Evolutionary conservation across 176 grass and related monocot species (phyloP), one percentile per base, ranked within the genome.

Genomic region (Musa schizocarpa): DNA sequence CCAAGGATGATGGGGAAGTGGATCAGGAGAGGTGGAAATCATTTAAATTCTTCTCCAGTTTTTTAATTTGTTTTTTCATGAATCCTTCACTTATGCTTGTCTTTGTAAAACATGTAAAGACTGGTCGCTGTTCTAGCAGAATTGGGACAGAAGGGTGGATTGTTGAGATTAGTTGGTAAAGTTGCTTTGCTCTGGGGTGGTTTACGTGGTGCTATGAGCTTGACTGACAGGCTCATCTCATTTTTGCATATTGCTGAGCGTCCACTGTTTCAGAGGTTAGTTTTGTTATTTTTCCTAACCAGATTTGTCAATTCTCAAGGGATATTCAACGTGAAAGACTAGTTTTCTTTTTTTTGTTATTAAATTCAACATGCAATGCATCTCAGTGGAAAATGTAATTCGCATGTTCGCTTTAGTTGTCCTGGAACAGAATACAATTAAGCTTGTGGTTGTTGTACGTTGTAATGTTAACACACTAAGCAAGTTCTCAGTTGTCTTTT

Each of bases 161-260:
- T 85, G 26, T 80, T 97, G 90, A 88, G 78, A 69, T 86, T 97
- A 65, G 59, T 97, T 77, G 94, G 90, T 53, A 97, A 98, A 69
- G 53, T 98, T 73, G 94, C 90, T 87, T 70, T 98, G 81, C 87
- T 98, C 14, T 98, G 94, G 94, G 94, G 90, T 63, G 94, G 94
- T 77, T 85, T 98, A 24, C 94, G 94, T 74, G 94, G 94, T 80
- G 94, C 94, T 81, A 79, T 93, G 88, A 98, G 90, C 79, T 90
- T 98, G 78, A 98, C 86, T 16, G 83, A 87, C 76, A 87, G 86
- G 65, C 90, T 98, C 57, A 98, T 98, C 55, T 97, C 78, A 73
- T 98, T 93, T 80, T 91, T 98, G 69, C 90, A 11, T 78, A 90
- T 98, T 78, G 87, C 89, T 0, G 76, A 98, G 75, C 90, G 84